Base-by-base conservation (phyloP, 768 basidiomycete genomes). In the Calvatia gigantea region DNA sequence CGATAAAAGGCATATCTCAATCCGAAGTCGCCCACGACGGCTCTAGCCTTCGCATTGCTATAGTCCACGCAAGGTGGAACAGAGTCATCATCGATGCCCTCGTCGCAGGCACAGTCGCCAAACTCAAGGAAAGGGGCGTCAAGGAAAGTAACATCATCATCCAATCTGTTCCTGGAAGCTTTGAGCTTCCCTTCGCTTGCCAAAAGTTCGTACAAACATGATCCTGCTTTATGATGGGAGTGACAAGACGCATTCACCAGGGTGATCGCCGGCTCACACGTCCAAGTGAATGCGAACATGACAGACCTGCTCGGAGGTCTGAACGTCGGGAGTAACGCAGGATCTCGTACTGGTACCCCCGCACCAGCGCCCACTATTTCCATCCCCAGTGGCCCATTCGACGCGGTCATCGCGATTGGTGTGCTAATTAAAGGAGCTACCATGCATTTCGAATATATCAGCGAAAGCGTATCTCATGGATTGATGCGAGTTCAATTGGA, bases 371-470 rank as follows among this genome's bases (percentile, higher is more conserved):
- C 60, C 21, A 53, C 65, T 51, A 59, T 63, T 66, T 57, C 48
- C 70, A 14, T 51, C 61, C 31, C 74, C 72, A 60, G 73, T 6
- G 58, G 78, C 35, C 88, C 96, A 0, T 98, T 98, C 63, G 89
- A 96, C 69, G 97, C 94, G 12, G 86, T 97, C 60, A 96, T 99
- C 68, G 94, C 97, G 51, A 92, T 98, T 65, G 97, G 97, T 12
- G 94, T 96, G 33, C 86, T 99, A 68, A 97, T 99, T 78, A 99
- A 99, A 69, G 96, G 97, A 50, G 79, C 85, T 1, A 98, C 97
- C 15, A 97, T 97, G 94, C 97, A 99, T 75, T 99, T 98, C 70
- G 97, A 99, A 70, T 99, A 99, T 79, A 99, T 98, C 70, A 91
- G 83, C 70, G 94, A 98, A 64, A 84, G 86, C 58, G 95, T 98